Evolutionary conservation across 305 asterid genomes (phyloP).

Genomic region (Solanum hybrid): DNA sequence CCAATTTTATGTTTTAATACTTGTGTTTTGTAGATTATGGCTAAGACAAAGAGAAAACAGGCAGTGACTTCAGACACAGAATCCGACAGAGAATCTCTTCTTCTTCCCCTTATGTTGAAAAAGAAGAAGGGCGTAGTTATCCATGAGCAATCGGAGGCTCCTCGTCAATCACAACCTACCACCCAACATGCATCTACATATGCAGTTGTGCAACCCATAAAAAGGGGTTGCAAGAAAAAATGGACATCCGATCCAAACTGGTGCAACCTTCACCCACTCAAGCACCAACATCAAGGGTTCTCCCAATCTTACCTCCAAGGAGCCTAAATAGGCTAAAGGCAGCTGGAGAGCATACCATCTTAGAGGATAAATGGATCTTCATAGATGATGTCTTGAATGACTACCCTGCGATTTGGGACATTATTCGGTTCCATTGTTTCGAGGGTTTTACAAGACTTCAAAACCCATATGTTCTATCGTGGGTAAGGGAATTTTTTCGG

Average conservation of each 20-base stretch:
- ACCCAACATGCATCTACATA: neutral
- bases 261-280: neutral
- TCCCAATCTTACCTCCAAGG: neutral
- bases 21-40: neutral
- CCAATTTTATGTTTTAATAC: neutral
- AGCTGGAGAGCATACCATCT: neutral
- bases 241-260: neutral
- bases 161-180: neutral
- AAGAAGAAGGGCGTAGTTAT: neutral
- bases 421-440: neutral
- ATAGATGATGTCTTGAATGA: too few relatives aligned
- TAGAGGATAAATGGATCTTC: neutral
- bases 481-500: neutral
- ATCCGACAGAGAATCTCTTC: fast-evolving
- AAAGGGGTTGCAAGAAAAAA: neutral
- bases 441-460: neutral
- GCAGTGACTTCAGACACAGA: neutral
- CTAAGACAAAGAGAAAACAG: neutral
- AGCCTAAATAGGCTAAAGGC: neutral
- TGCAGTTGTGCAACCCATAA: neutral
- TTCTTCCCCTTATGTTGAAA: too few relatives aligned
- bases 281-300: neutral
- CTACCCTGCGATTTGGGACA: neutral
- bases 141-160: neutral
- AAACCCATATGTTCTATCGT: neutral